A percentile compares a stretch with the other conserved stretches of the same genome.
These are phyloP conservation scores for Monarda citriodora DNA, from an alignment of 305 asterid genomes.

Conservation along the genomic window DNA sequence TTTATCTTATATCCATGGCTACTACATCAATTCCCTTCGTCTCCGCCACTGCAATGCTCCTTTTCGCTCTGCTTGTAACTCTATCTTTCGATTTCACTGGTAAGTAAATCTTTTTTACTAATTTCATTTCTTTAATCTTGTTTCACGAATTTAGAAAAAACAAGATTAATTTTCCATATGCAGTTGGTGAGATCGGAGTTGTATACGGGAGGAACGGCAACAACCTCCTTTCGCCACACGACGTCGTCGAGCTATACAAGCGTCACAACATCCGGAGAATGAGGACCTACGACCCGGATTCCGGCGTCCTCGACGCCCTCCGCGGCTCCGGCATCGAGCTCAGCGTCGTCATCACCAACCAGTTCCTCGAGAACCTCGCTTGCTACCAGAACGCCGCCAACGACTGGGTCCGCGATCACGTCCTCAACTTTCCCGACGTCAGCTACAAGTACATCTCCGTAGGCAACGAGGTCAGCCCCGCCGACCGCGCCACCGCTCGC, in stretches of 20 bases:
- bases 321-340: constrained; percentile 49
- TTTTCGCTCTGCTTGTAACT: background rate
- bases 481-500: background rate
- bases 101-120: background rate
- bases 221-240: constrained; percentile 12
- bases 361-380: constrained; percentile 30
- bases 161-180: background rate
- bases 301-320: constrained; percentile 29
- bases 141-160: too few relatives aligned
- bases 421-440: constrained; percentile 29
- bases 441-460: constrained; percentile 43
- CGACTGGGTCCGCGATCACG: constrained; percentile 49
- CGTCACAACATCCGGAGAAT: constrained; percentile 9
- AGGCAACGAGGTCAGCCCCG: constrained; percentile 51
- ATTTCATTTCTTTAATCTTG: too few relatives aligned
- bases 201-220: constrained; percentile 28
- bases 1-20: background rate
- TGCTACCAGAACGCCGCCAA: constrained; percentile 29
- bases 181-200: constrained; percentile 37
- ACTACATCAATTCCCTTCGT: background rate
- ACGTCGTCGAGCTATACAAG: constrained; percentile 4
- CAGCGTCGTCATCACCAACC: constrained; percentile 43
- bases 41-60: constrained; percentile 4
- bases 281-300: constrained; percentile 14
- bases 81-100: constrained; percentile 12